These are phyloP conservation scores for Amniculicola lignicola DNA, from an alignment of 495 filamentous ascomycete genomes.

Conservation along the genomic window DNA sequence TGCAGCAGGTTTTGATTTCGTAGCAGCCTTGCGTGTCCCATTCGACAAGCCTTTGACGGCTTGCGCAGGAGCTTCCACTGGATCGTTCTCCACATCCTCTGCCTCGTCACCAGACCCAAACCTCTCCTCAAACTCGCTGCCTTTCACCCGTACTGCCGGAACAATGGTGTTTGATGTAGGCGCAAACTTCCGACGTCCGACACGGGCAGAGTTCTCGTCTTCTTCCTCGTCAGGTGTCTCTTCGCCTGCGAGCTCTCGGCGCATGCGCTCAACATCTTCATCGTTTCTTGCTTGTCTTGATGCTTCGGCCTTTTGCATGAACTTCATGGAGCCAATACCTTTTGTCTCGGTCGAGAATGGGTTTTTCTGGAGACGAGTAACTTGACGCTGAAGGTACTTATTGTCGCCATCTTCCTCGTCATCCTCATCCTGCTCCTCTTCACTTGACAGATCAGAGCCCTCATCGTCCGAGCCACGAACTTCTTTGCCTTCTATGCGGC, in stretches of 20 bases:
- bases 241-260: constrained; percentile 60
- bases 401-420: constrained; percentile 52
- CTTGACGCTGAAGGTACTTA: constrained; percentile 53
- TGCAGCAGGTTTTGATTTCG: background rate
- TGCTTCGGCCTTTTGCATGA: constrained; percentile 88
- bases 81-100: constrained; percentile 36
- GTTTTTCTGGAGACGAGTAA: constrained; percentile 55
- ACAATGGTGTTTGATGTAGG: constrained; percentile 26
- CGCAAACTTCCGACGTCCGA: constrained; percentile 43
- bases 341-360: constrained; percentile 41
- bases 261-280: constrained; percentile 69
- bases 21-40: background rate
- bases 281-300: constrained; percentile 74
- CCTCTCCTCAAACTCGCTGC: constrained; percentile 61
- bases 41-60: background rate
- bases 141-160: background rate
- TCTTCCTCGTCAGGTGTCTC: constrained; percentile 48
- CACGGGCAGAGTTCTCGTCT: constrained; percentile 23
- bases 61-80: constrained; percentile 32
- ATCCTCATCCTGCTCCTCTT: constrained; percentile 58
- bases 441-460: constrained; percentile 46
- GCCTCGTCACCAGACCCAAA: constrained; percentile 54
- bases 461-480: constrained; percentile 51
- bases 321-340: constrained; percentile 71
- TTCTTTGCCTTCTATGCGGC: constrained; percentile 76